Conservation (phyloP, 306 rosid species). For the Cicer bijugum region DNA sequence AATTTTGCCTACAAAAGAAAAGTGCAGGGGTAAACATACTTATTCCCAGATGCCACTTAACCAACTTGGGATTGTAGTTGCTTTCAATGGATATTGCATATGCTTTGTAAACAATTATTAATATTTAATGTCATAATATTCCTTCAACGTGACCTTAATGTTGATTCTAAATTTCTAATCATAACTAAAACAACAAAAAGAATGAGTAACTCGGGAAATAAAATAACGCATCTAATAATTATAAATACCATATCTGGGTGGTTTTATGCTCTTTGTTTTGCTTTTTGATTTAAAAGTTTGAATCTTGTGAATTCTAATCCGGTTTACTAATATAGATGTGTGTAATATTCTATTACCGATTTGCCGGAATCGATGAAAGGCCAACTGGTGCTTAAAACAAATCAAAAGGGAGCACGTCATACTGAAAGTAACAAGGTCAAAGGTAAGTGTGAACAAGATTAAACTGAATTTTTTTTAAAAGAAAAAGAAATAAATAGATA, state of each 20-base stretch:
- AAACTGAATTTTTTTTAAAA: neutral
- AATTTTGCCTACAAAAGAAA: constrained; percentile 62
- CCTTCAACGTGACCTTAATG: constrained; percentile 18
- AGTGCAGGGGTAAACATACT: constrained; percentile 3
- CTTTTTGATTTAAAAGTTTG: constrained; percentile 6
- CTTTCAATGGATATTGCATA: constrained; percentile 29
- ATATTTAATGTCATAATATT: constrained; percentile 10
- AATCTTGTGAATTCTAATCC: constrained; percentile 10
- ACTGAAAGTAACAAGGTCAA: constrained; percentile 23
- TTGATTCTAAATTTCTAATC: constrained; percentile 35
- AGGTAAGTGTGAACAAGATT: constrained; percentile 5
- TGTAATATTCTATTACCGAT: constrained; percentile 3
- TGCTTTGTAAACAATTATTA: constrained; percentile 25
- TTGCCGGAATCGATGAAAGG: neutral
- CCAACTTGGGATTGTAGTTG: constrained; percentile 20
- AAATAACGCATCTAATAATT: constrained; percentile 15
- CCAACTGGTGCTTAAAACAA: constrained; percentile 29
- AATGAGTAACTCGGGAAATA: constrained; percentile 12
- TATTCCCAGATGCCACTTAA: constrained; percentile 12
- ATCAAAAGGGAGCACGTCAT: constrained; percentile 16
- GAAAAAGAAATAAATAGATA: constrained; percentile 25
- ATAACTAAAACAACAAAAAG: constrained; percentile 27
- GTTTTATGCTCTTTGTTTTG: constrained; percentile 7
- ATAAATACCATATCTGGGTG: constrained; percentile 6
- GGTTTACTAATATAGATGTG: neutral